phyloP scores from a whole-genome alignment of 164 flowering plant genomes.

The Vitis rupestris region DNA sequence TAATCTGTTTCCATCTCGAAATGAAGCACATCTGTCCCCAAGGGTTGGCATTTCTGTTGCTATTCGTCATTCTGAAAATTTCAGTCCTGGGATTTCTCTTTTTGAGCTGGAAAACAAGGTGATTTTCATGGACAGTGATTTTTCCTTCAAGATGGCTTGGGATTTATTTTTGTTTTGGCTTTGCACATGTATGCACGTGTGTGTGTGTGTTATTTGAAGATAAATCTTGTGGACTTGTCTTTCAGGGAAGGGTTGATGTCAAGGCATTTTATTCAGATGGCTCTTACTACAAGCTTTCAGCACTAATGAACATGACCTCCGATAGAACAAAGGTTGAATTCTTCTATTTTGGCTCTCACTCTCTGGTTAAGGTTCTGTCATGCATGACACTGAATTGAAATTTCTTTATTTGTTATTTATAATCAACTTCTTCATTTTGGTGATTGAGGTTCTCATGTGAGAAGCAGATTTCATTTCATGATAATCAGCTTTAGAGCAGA shows the following conservation, averaged over 20 bases:
- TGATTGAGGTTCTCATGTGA: too few relatives aligned
- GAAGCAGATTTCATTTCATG: too few relatives aligned
- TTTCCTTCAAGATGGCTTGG: too few relatives aligned
- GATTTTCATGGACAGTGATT: background rate
- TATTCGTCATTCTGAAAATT: conserved; percentile 58
- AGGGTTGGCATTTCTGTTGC: conserved; percentile 88
- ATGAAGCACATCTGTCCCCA: conserved; percentile 68
- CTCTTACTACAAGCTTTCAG: conserved; percentile 89
- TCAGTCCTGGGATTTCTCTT: conserved; percentile 87
- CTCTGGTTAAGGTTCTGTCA: background rate
- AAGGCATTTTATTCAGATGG: conserved; percentile 79
- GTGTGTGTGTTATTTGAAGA: too few relatives aligned
- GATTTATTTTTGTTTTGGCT: background rate
- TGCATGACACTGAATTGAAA: background rate
- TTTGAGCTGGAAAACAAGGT: conserved; percentile 97
- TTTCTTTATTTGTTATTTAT: background rate
- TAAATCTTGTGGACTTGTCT: background rate
- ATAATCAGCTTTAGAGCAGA: too few relatives aligned
- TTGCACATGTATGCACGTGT: background rate
- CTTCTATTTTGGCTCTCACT: background rate
- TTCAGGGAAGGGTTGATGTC: conserved; percentile 83
- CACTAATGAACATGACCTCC: conserved; percentile 72
- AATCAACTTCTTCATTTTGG: background rate
- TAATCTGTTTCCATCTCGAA: conserved; percentile 61
- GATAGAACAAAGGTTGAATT: conserved; percentile 92